Evolutionary conservation across 129 eudicot genomes (phyloP), one percentile per base, ranked within the genome.

Genomic region (Chrysanthemum lavandulifolium): DNA sequence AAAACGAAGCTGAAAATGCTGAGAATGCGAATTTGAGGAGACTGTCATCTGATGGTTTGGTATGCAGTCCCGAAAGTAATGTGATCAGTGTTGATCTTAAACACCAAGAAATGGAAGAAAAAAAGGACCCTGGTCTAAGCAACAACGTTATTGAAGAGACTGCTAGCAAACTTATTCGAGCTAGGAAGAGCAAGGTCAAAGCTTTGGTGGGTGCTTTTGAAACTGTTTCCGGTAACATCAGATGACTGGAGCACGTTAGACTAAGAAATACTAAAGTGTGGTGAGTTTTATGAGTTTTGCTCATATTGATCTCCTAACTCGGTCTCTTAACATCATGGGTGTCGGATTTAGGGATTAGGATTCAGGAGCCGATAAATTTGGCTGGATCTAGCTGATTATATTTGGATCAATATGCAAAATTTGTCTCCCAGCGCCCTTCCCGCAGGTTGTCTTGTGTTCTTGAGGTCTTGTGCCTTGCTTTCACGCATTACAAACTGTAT

Each of bases 161-260:
- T 27, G 91, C 89, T 36, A 81, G 80, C 72, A 81, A 83, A 82
- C 88, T 88, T 74, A 91, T 83, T 31, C 68, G 72, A 69, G 71
- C 76, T 13, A 81, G 86, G 75, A 89, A 78, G 72, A 85, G 90
- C 82, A 92, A 87, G 79, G 95, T 92, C 65, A 83, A 85, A 80
- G 98, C 95, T 68, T 67, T 92, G 82, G 96, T 92, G 72, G 91
- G 86, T 68, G 96, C 91, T 61, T 92, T 92, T 76, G 98, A 92
- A 72, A 50, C 77, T 70, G 43, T 75, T 69, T 52, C 81, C 23
- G 27, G 83, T 25, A 58, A 33, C 58, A 48, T 40, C 47, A 40
- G 10, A 40, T 40, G 47, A 29, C 29, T 15, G 6, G 27, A 52
- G 47, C 45, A 69, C 29, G 64, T 61, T 61, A 51, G 40, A 51